Conservation (phyloP, 768 basidiomycete species). For the Boletus subparvulus region DNA sequence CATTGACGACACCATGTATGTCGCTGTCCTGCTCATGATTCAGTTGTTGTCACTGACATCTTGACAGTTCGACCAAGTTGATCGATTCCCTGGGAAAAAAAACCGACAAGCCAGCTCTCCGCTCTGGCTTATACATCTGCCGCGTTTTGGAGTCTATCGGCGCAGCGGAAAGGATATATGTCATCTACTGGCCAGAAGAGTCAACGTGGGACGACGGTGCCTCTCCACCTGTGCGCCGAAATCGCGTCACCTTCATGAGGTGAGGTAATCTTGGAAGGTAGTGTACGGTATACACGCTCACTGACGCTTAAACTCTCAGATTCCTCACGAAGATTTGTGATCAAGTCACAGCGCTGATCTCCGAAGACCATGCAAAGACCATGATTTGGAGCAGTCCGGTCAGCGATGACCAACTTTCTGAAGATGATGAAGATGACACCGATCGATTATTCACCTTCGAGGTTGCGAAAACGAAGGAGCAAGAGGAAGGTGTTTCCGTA, state of each 20-base stretch:
- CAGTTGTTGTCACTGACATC: neutral
- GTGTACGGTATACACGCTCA: neutral
- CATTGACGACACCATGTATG: slow-evolving; percentile 43
- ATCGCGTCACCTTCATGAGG: slow-evolving; percentile 60
- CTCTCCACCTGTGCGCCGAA: slow-evolving; percentile 44
- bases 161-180: slow-evolving; percentile 35
- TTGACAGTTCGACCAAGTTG: slow-evolving; percentile 14
- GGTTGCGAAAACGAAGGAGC: slow-evolving; percentile 55
- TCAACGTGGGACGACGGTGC: slow-evolving; percentile 56
- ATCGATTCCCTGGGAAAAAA: neutral
- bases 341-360: slow-evolving; percentile 50
- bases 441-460: slow-evolving; percentile 57
- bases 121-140: slow-evolving; percentile 52
- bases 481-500: slow-evolving; percentile 49
- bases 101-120: slow-evolving; percentile 29
- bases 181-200: slow-evolving; percentile 64
- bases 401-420: slow-evolving; percentile 23
- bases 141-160: slow-evolving; percentile 14
- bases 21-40: neutral
- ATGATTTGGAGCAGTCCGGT: slow-evolving; percentile 44
- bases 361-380: slow-evolving; percentile 43
- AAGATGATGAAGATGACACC: slow-evolving; percentile 38
- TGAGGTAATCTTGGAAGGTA: slow-evolving; percentile 28
- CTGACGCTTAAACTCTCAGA: slow-evolving; percentile 27
- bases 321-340: slow-evolving; percentile 61